Base-by-base conservation (phyloP, 2,329 filamentous ascomycete genomes). In the Fusarium protoensiforme region DNA sequence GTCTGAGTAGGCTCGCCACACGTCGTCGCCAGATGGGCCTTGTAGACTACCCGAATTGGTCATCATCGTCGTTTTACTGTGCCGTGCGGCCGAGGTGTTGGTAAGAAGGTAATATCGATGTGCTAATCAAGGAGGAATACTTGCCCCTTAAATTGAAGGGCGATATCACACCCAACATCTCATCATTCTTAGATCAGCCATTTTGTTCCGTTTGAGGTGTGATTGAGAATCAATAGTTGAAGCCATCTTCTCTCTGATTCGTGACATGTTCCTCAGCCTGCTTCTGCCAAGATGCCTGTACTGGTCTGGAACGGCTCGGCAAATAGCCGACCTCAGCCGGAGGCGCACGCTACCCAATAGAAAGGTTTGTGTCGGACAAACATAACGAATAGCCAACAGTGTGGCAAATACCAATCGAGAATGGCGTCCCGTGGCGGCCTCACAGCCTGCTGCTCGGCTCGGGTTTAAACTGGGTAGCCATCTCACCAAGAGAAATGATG, bases 241-340 rank as follows among this genome's bases (percentile, higher is more conserved):
- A 56, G 31, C 51, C 51, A 56, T 35, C 31, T 56, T 36, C 36
- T n/a, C 10, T 56, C 31, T 56, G 5, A 56, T 56, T 56, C 46
- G 46, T 5, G 41, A 46, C 24, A 29, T 51, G 24, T 11, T 20
- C 10, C 46, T 51, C 46, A 51, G 46, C 46, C 46, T 29, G 16
- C 24, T 51, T 51, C 16, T 35, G 46, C 46, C 46, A 51, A 51
- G 46, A 13, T 29, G 46, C 9, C 10, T n/a, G 46, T n/a, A 13
- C 2, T n/a, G 46, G 46, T 51, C 46, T 14, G 22, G 46, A 51
- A 8, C 24, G 16, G 24, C 46, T 51, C 7, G 24, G 46, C 16
- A 51, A 27, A 29, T 51, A 29, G 2, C 24, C 46, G 18, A 29
- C 24, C 18, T 29, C 46, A 51, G 46, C 24, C 29, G 24, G 11